A percentile compares a stretch with the other conserved stretches of the same genome.
These are phyloP conservation scores for Tephrocybe sp. DNA, from an alignment of 768 basidiomycete species.

Conservation along the genomic window DNA sequence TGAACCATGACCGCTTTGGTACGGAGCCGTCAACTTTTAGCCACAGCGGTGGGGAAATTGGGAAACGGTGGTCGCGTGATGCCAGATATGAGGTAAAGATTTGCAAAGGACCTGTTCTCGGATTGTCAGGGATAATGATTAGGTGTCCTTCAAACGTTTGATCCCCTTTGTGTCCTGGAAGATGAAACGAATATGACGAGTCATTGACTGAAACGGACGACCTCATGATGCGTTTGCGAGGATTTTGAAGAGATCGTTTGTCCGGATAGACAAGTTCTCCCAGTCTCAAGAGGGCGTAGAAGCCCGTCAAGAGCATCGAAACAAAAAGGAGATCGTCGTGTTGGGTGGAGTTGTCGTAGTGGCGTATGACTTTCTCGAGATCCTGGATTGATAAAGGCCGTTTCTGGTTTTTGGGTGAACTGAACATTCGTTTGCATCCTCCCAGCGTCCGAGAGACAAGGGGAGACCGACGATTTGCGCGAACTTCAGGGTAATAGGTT, in stretches of 20 bases:
- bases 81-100: constrained; percentile 4
- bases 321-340: too few species aligned
- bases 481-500: constrained; percentile 26
- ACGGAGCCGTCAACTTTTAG: constrained; percentile 6
- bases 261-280: too few species aligned
- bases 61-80: constrained; percentile 6
- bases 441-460: background rate
- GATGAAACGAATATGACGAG: background rate
- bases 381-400: too few species aligned
- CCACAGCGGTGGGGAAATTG: too few species aligned
- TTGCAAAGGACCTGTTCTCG: background rate
- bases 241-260: constrained; percentile 4
- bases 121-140: constrained; percentile 8
- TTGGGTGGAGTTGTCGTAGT: constrained; percentile 12
- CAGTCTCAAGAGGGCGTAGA: too few species aligned
- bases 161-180: constrained; percentile 24
- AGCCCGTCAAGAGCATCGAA: too few species aligned
- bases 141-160: constrained; percentile 13
- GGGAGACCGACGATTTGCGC: constrained; percentile 3
- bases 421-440: background rate
- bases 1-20: constrained; percentile 19
- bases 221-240: background rate
- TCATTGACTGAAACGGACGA: background rate
- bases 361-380: too few species aligned
- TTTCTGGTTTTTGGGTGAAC: too few species aligned